Evolutionary conservation across 352 stramenopile species (phyloP).

Genomic region (Globisporangium echinulatum): DNA sequence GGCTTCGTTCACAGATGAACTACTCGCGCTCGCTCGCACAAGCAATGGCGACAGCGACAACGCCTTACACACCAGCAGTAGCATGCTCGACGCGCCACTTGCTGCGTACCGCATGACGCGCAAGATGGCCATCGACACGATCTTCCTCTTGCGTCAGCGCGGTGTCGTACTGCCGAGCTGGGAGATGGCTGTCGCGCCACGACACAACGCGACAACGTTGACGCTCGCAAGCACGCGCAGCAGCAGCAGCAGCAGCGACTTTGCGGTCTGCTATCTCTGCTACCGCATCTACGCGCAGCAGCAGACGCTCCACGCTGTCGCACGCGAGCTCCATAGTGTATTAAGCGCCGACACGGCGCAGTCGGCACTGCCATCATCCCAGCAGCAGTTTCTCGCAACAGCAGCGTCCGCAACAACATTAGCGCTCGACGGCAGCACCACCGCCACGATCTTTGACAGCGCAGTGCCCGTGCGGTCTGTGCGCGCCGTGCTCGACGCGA

Average conservation of each 20-base stretch:
- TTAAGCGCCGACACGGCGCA: neutral
- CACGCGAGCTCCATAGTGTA: slow-evolving; percentile 33
- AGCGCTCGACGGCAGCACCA: neutral
- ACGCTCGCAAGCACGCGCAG: slow-evolving; percentile 8
- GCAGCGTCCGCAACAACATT: neutral
- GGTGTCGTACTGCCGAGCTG: slow-evolving; percentile 42
- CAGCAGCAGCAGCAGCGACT: slow-evolving; percentile 19
- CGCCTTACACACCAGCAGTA: slow-evolving; percentile 11
- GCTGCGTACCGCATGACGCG: slow-evolving; percentile 69
- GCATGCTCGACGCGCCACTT: slow-evolving; percentile 23
- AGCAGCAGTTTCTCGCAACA: no score
- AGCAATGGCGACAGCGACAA: slow-evolving; percentile 3
- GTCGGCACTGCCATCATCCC: no score
- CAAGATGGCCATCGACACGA: slow-evolving; percentile 69
- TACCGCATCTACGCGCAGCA: slow-evolving; percentile 78
- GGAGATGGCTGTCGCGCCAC: slow-evolving; percentile 45
- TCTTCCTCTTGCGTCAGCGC: slow-evolving; percentile 61
- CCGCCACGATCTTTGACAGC: neutral
- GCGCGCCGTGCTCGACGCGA: slow-evolving; percentile 6
- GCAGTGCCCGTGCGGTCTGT: neutral
- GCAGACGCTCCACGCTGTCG: slow-evolving; percentile 33
- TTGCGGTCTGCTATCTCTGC: slow-evolving; percentile 64
- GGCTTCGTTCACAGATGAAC: slow-evolving; percentile 27
- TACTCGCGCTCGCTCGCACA: slow-evolving; percentile 25
- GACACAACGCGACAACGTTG: slow-evolving; percentile 25